Evolutionary conservation across 768 basidiomycete genomes (phyloP), one percentile per base, ranked within the genome.

Genomic region (Dacryopinax primogenitus): DNA sequence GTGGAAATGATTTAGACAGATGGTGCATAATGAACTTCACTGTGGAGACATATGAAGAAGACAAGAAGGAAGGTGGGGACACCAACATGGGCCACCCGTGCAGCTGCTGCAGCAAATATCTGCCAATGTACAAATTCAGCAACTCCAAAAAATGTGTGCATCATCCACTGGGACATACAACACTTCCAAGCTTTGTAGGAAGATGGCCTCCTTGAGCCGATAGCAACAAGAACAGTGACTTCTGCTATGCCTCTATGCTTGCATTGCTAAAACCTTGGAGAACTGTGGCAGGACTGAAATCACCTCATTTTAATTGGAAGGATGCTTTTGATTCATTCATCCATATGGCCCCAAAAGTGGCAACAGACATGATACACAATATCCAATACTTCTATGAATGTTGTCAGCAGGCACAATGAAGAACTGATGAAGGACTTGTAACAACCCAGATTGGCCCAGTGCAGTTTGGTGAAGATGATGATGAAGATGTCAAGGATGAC

Each of bases 371-470:
- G 11, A 58, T 58, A 6, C 6, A 6, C 13, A 58, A 58, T 30
- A 58, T 58, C 26, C 51, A 58, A 18, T 58, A 58, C 51, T 58
- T 58, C 21, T 58, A 58, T 21, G 51, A 47, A 11, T 47, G 45
- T 47, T 23, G 45, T 15, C 13, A 12, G 12, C 45, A 6, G 45
- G 45, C 45, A 26, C 9, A 47, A 26, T 13, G 23, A 9, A 13
- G 23, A 7, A 26, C 23, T 13, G 11, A 47, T 6, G 45, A 7
- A 21, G 45, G 45, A 21, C 45, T 12, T 7, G 45, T 6, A 47
- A 13, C 11, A 15, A 26, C 26, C 51, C 15, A 58, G 51, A 58
- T n/a, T n/a, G n/a, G n/a, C n/a, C n/a, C n/a, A n/a, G n/a, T n/a
- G n/a, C n/a, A n/a, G n/a, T n/a, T n/a, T n/a, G n/a, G n/a, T n/a